Conservation (phyloP, 177 flowering plant genomes). For the Tripterygium wilfordii region DNA sequence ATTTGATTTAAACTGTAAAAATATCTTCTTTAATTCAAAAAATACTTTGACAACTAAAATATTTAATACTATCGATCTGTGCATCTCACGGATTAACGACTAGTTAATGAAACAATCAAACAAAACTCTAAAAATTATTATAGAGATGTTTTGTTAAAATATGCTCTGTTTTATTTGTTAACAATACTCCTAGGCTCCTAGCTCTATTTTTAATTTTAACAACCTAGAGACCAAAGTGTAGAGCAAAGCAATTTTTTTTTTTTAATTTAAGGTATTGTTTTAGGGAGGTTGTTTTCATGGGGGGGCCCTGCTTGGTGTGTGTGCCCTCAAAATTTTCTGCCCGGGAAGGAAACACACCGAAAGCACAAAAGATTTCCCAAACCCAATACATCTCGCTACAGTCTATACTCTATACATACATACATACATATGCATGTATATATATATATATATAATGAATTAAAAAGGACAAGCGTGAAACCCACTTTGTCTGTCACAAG, state of each 20-base stretch:
- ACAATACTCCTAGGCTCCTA: not conserved
- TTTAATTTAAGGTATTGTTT: conserved; percentile 1
- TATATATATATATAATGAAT: not conserved
- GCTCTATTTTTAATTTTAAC: too few species aligned
- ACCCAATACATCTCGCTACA: too few species aligned
- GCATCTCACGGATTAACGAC: too few species aligned
- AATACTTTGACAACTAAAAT: too few species aligned
- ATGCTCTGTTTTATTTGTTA: not conserved
- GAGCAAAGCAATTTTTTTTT: conserved; percentile 6
- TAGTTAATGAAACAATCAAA: too few species aligned
- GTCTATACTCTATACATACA: not conserved
- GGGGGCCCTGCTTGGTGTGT: conserved; percentile 32
- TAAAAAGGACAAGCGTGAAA: conserved; percentile 23
- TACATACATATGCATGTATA: too few species aligned
- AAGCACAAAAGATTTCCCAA: conserved; percentile 18
- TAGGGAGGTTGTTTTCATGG: conserved; percentile 24
- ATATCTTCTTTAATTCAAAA: too few species aligned
- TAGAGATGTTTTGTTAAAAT: too few species aligned
- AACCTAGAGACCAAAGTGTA: too few species aligned
- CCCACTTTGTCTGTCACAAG: conserved; percentile 20
- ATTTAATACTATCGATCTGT: too few species aligned
- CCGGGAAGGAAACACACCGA: conserved; percentile 28
- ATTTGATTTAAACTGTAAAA: too few species aligned
- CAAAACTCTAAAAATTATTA: too few species aligned
- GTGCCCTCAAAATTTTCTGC: conserved; percentile 18